Conservation (phyloP, 805 yeast species). For the Ogataea nakhonphanomensis region DNA sequence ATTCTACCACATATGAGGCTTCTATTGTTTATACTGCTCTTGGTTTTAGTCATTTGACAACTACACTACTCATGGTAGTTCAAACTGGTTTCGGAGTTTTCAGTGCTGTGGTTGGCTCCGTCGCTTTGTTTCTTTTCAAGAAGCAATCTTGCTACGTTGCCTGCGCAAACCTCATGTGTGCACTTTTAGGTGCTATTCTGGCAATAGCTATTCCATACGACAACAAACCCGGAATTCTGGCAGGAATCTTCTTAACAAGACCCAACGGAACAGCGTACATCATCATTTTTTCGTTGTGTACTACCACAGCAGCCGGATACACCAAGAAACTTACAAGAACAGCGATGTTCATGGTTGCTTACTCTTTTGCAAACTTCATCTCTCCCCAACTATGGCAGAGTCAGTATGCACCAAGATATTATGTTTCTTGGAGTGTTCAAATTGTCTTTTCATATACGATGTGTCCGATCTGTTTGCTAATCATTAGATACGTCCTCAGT, state of each 20-base stretch:
- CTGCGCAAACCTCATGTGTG: not conserved
- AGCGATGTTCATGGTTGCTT: slow-evolving; percentile 45
- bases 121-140: slow-evolving; percentile 12
- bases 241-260: slow-evolving; percentile 6
- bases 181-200: slow-evolving; percentile 4
- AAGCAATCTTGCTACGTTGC: slow-evolving; percentile 13
- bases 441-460: slow-evolving; percentile 45
- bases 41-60: slow-evolving; percentile 16
- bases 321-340: slow-evolving; percentile 51
- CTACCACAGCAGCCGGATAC: slow-evolving; percentile 41
- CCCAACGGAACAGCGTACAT: slow-evolving; percentile 29
- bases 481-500: slow-evolving; percentile 42
- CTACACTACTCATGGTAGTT: slow-evolving; percentile 23
- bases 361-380: slow-evolving; percentile 47
- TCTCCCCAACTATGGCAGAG: slow-evolving; percentile 56
- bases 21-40: slow-evolving; percentile 14
- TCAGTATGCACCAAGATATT: slow-evolving; percentile 44
- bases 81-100: slow-evolving; percentile 23
- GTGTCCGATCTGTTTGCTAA: slow-evolving; percentile 43
- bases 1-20: slow-evolving; percentile 22
- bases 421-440: slow-evolving; percentile 54
- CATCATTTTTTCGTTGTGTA: slow-evolving; percentile 24
- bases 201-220: slow-evolving; percentile 4
- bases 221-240: slow-evolving; percentile 6
- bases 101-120: slow-evolving; percentile 21